Base-by-base conservation (phyloP, 768 basidiomycete genomes). In the Crucibulum laeve region DNA sequence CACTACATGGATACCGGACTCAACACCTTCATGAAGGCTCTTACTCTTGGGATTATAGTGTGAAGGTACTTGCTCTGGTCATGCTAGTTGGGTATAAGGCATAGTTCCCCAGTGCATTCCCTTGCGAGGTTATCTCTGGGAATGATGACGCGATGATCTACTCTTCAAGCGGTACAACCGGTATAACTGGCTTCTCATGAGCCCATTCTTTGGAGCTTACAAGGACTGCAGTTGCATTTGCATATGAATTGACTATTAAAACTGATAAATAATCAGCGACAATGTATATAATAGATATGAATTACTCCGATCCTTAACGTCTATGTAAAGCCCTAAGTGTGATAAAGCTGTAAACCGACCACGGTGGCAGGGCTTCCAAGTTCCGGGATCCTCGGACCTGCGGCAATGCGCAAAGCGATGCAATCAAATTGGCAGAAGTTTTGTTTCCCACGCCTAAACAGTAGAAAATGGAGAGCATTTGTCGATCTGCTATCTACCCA, bases 151-250 rank as follows among this genome's bases (percentile, higher is more conserved):
- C 76, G 6, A 60, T 58, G 23, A 63, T 70, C 25, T 73, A 74
- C 58, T 62, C 62, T 2, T 40, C 62, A 43, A 63, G 51, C 48
- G 77, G 80, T 49, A 73, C 76, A 25, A 73, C 68, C 10, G 63
- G 61, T 53, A 59, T 69, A 51, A 63, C 58, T 25, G 73, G 75
- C 32, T 77, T 77, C 64, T 67, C 68, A 3, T 71, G 69, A 63
- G 44, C 57, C 5, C 76, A 81, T 53, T 76, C 76, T 42, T 59
- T 77, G 21, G 75, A 82, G 57, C 82, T 82, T 52, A 73, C 76
- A 18, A 82, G 81, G 60, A 64, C 82, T 15, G 76, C 68, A 13
- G 68, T 80, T 11, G 79, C 76, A 1, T 81, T 78, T 45, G 74
- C 71, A 2, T 69, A 80, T 49, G 81, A 83, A 55, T 51, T 82